Base-by-base conservation (phyloP, 2,329 filamentous ascomycete genomes). In the Apiospora kogelbergensis region DNA sequence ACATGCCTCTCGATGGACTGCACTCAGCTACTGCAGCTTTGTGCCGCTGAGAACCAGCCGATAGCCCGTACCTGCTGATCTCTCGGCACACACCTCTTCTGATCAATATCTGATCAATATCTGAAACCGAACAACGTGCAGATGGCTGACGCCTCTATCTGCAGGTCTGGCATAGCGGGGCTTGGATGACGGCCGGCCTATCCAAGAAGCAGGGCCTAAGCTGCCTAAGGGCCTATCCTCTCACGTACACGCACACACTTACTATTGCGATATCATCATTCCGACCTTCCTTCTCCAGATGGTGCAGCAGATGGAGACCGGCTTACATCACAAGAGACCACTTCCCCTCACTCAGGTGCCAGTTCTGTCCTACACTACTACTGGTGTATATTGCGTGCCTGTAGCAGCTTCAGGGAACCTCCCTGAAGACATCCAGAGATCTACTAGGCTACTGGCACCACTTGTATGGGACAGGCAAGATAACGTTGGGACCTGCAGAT, bases 401-500 rank as follows among this genome's bases (percentile, higher is more conserved):
- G 53, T 60, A 37, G 53, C 30, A 37, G 30, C 26, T 60, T 60
- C 53, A 60, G 53, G 53, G 53, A 60, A n/a, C 17, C 17, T 60
- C 53, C 53, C 53, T 60, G 53, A 37, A 60, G 53, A 37, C 20
- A n/a, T 60, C 53, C 30, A 13, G 53, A 60, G 53, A 60, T 60
- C 53, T 60, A 60, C 53, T 37, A 60, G 20, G 9, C 20, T 60
- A 37, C 53, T 60, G 53, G 26, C 9, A 60, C 53, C 53, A 37
- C 20, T 60, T 60, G 53, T 33, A 37, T 60, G 53, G 53, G 20
- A 60, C 53, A n/a, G 30, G 30, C 53, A 37, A 60, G 53, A 60
- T 60, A 60, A 60, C 53, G 53, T 60, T 60, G 30, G 53, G 53
- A 60, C 53, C 53, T 60, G 53, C 53, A 60, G 17, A 60, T 60